phyloP scores from a whole-genome alignment of 2,329 filamentous ascomycete genomes.

The Lachnellula hyalina region DNA sequence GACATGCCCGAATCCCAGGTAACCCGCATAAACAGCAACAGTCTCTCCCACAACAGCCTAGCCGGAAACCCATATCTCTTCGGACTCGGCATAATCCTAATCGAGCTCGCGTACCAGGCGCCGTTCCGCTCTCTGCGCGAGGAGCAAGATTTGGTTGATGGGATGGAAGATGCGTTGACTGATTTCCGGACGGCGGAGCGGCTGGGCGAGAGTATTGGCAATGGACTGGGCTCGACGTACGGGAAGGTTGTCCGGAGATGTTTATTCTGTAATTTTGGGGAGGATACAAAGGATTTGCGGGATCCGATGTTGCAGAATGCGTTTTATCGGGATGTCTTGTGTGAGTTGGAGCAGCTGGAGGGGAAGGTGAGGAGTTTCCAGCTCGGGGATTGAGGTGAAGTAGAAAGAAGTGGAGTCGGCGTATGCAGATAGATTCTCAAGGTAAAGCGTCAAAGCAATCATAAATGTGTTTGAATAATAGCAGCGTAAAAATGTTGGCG shows the following conservation, averaged over 20 bases:
- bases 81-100: slow-evolving; percentile 9
- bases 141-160: not conserved
- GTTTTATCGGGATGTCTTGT: slow-evolving; percentile 13
- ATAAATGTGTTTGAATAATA: not conserved
- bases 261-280: slow-evolving; percentile 13
- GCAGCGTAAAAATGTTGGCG: not conserved
- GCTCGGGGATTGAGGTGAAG: slow-evolving; percentile 1
- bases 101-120: slow-evolving; percentile 13
- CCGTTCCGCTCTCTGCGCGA: slow-evolving; percentile 5
- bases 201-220: slow-evolving; percentile 4
- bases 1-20: not conserved
- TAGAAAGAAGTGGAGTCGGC: too few species aligned
- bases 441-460: too few species aligned
- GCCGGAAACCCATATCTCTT: slow-evolving; percentile 13
- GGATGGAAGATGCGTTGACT: not conserved
- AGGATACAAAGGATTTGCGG: slow-evolving; percentile 9
- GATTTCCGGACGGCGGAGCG: slow-evolving; percentile 1
- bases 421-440: too few species aligned
- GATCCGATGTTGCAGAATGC: slow-evolving; percentile 10
- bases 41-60: not conserved
- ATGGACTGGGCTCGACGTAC: slow-evolving; percentile 7
- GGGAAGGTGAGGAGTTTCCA: slow-evolving; percentile 7
- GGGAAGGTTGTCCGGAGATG: slow-evolving; percentile 13
- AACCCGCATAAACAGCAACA: not conserved
- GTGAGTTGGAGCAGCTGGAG: slow-evolving; percentile 15